phyloP scores from a whole-genome alignment of 805 yeast genomes.

The Hanseniaspora taiwanica region DNA sequence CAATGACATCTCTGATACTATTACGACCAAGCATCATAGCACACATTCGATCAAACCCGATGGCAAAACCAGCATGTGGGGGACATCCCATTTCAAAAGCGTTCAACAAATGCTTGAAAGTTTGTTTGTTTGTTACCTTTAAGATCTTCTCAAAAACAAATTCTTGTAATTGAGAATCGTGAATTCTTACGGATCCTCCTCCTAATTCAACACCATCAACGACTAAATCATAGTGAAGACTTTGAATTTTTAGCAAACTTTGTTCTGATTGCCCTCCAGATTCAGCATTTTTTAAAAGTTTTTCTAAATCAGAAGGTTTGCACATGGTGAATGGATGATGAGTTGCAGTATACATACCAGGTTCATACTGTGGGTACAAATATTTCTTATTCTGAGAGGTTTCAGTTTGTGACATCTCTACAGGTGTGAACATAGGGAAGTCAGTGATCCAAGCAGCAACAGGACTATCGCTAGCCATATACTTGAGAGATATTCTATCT shows the following conservation, averaged over 20 bases:
- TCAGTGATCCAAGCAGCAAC: constrained; percentile 80
- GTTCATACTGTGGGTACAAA: constrained; percentile 30
- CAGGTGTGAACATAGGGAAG: constrained; percentile 84
- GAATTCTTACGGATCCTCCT: constrained; percentile 94
- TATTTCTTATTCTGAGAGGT: constrained; percentile 8
- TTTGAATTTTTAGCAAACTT: constrained; percentile 54
- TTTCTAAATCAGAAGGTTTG: constrained; percentile 1
- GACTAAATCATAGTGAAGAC: constrained; percentile 90
- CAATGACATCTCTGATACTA: constrained; percentile 84
- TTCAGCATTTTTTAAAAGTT: too few relatives aligned
- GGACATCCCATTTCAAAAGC: constrained; percentile 91
- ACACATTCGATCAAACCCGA: constrained; percentile 87
- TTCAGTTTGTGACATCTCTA: constrained; percentile 10
- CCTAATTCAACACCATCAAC: constrained; percentile 92
- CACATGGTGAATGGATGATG: constrained; percentile 97
- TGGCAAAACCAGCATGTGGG: constrained; percentile 95
- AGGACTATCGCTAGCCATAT: constrained; percentile 14
- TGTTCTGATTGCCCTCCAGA: too few relatives aligned
- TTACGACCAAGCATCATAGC: constrained; percentile 73
- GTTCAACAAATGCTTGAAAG: constrained; percentile 75
- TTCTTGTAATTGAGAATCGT: constrained; percentile 67
- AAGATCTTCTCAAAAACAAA: constrained; percentile 57
- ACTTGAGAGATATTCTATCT: constrained; percentile 27
- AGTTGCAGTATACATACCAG: constrained; percentile 43
- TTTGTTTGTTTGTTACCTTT: constrained; percentile 37